Conservation (phyloP, 1,284 basidiomycete genomes). For the Malassezia sympodialis region DNA sequence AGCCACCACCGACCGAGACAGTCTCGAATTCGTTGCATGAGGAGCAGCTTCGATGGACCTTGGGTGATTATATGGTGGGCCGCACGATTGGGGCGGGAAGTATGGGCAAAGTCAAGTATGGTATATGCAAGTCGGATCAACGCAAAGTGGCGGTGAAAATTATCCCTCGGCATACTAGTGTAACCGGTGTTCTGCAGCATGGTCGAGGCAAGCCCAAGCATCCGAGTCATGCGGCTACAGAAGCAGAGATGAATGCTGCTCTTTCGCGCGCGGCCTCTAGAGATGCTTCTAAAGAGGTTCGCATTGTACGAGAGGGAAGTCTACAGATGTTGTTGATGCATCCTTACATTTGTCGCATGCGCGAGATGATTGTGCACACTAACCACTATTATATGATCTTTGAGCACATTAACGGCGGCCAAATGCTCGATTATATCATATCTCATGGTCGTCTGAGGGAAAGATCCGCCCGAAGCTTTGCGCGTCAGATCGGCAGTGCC, state of each 20-base stretch:
- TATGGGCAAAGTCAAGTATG: conserved; percentile 98
- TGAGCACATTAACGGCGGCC: conserved; percentile 95
- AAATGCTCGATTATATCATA: conserved; percentile 99
- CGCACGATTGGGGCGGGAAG: conserved; percentile 95
- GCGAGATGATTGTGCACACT: conserved; percentile 62
- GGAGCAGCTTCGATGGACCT: conserved; percentile 27
- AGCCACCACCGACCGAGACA: not conserved
- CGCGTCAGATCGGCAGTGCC: conserved; percentile 87
- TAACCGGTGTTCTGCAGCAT: conserved; percentile 50
- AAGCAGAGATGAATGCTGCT: conserved; percentile 1
- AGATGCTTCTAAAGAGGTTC: conserved; percentile 89
- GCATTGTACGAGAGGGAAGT: conserved; percentile 92
- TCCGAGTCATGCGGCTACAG: not conserved
- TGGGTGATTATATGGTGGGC: conserved; percentile 90
- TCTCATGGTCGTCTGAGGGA: conserved; percentile 91
- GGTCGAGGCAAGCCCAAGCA: conserved; percentile 14
- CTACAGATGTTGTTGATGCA: conserved; percentile 82
- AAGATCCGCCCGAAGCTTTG: conserved; percentile 89
- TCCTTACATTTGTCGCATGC: conserved; percentile 98
- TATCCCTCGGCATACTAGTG: conserved; percentile 67
- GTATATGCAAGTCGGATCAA: conserved; percentile 73
- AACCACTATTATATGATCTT: conserved; percentile 97
- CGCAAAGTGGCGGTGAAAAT: conserved; percentile 99
- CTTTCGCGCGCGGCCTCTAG: conserved; percentile 51
- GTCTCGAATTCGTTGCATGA: not conserved